Evolutionary conservation across 2,329 filamentous ascomycete genomes (phyloP), one percentile per base, ranked within the genome.

Genomic region (Ophiocordyceps australis): DNA sequence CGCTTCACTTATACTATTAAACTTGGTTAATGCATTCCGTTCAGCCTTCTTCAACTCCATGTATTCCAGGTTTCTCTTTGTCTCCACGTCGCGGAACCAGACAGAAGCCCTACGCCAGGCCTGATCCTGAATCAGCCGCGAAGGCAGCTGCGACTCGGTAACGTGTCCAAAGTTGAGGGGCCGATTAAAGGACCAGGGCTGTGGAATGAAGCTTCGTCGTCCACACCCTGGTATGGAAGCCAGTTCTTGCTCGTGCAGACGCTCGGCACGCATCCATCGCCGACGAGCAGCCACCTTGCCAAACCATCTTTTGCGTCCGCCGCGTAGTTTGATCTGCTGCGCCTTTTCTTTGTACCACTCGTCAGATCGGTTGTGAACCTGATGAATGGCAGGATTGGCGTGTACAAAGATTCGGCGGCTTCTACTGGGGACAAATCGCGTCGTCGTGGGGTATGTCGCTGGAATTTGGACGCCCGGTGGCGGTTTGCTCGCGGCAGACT

Each of bases 371-470:
- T 45, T 45, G 23, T 56, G 50, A 2, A 50, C 50, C 43, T 54
- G 59, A 26, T 65, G 58, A 2, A 59, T 49, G 2, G 55, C 54
- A 0, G 65, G 66, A 38, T 73, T 59, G 3, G 66, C 47, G 24
- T 54, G 45, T 1, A 52, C 43, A 33, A 54, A 69, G 5, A 51
- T 32, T 14, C 47, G 49, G 16, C 46, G 40, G 16, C 46, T 36
- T 26, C 39, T 29, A 14, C 22, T 28, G 24, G 32, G 25, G 17
- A 30, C 14, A 7, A 30, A 23, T 5, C 23, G 23, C 26, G 31
- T 32, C 10, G 7, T 20, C 18, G 25, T 17, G n/a, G 18, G 15
- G 16, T 22, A 17, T 11, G 20, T 32, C 5, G 29, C 13, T 12
- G 27, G 23, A 4, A 39, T 8, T 15, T 19, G 8, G n/a, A 46